These are phyloP conservation scores for Claviceps capensis DNA, from an alignment of 2,329 filamentous ascomycete species.

Conservation along the genomic window DNA sequence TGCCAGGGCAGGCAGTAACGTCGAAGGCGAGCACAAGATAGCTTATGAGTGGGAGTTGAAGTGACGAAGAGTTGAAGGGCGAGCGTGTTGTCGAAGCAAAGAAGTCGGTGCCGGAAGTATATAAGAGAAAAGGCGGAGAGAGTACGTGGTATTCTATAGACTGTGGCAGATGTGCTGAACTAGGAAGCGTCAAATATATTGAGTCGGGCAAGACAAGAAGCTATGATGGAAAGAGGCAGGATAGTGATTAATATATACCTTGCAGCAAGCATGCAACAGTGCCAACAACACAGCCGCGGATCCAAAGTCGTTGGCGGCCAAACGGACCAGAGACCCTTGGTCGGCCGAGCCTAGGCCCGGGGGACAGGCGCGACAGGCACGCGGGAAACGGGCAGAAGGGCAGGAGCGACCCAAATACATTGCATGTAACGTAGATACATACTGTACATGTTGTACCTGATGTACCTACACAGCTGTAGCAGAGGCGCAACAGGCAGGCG, in stretches of 20 bases:
- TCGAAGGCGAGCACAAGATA: too few relatives aligned
- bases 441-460: too few relatives aligned
- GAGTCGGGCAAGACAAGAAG: neutral
- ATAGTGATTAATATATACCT: neutral
- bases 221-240: conserved; percentile 1
- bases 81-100: too few relatives aligned
- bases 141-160: too few relatives aligned
- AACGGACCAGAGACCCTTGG: neutral
- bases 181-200: neutral
- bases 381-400: too few relatives aligned
- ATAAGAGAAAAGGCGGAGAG: neutral
- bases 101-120: neutral
- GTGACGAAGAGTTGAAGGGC: too few relatives aligned
- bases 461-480: too few relatives aligned
- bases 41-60: too few relatives aligned
- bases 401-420: neutral
- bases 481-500: neutral
- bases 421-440: neutral
- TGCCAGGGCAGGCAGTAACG: too few relatives aligned
- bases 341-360: neutral
- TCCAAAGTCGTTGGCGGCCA: neutral
- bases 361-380: too few relatives aligned
- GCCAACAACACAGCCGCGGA: neutral
- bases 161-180: neutral
- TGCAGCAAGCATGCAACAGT: neutral